phyloP scores from a whole-genome alignment of 495 filamentous ascomycete genomes.

The Penicillium daleae region DNA sequence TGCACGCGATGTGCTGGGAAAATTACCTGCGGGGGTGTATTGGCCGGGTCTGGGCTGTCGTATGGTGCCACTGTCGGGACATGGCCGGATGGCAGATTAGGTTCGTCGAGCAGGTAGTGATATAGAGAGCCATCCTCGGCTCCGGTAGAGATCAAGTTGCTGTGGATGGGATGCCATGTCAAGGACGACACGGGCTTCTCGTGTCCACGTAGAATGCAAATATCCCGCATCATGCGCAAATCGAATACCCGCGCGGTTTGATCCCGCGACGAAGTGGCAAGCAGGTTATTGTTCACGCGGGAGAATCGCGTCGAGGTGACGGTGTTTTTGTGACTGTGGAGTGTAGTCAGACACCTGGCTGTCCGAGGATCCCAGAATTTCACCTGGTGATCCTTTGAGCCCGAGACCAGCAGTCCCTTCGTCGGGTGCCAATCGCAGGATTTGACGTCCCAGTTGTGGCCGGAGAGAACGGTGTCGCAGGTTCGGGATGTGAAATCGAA shows the following conservation, averaged over 20 bases:
- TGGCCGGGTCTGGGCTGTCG: conserved; percentile 76
- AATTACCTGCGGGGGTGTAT: conserved; percentile 81
- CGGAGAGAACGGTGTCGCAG: conserved; percentile 78
- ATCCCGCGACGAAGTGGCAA: conserved; percentile 91
- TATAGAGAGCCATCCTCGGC: conserved; percentile 85
- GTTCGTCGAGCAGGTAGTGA: conserved; percentile 92
- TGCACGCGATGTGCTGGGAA: conserved; percentile 83
- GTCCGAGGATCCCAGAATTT: conserved; percentile 97
- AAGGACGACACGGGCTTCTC: conserved; percentile 94
- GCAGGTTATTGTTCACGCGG: conserved; percentile 73
- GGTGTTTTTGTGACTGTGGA: conserved; percentile 97
- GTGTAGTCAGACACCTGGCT: conserved; percentile 83
- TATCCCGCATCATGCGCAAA: conserved; percentile 96
- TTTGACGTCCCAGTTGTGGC: conserved; percentile 96
- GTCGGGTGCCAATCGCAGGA: conserved; percentile 96
- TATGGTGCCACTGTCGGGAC: conserved; percentile 74
- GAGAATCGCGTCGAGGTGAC: conserved; percentile 90
- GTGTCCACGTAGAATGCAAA: conserved; percentile 86
- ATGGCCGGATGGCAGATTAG: conserved; percentile 74
- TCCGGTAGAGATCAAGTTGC: conserved; percentile 85
- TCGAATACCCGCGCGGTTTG: conserved; percentile 92
- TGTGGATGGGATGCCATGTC: conserved; percentile 91
- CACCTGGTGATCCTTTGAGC: conserved; percentile 95
- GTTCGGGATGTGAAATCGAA: conserved; percentile 91
- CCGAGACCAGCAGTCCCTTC: conserved; percentile 91